These are phyloP conservation scores for Wickerhamia fluorescens DNA, from an alignment of 805 yeast species.

Conservation along the genomic window DNA sequence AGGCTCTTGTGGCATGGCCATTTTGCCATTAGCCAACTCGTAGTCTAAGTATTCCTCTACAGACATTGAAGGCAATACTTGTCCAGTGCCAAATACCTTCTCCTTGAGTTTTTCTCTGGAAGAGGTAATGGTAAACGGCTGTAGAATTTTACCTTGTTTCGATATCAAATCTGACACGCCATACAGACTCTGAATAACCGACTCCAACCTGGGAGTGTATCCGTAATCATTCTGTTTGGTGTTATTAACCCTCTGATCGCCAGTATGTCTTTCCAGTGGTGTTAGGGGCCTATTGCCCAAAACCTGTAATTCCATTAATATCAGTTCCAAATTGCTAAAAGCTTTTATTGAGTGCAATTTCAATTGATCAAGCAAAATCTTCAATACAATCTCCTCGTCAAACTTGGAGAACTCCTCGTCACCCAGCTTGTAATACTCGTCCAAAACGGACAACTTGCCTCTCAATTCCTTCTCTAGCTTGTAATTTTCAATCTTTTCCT, in stretches of 20 bases:
- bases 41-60: constrained; percentile 87
- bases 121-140: constrained; percentile 72
- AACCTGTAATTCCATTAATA: constrained; percentile 61
- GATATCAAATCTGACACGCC: constrained; percentile 41
- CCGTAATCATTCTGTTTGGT: constrained; percentile 26
- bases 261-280: constrained; percentile 7
- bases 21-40: constrained; percentile 80
- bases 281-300: constrained; percentile 33
- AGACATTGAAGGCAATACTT: constrained; percentile 86
- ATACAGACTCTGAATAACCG: constrained; percentile 32
- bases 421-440: constrained; percentile 15
- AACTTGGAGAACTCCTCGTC: constrained; percentile 22
- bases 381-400: constrained; percentile 62
- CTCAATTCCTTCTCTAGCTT: constrained; percentile 52
- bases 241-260: constrained; percentile 5
- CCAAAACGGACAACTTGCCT: constrained; percentile 34
- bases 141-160: constrained; percentile 67
- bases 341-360: constrained; percentile 45
- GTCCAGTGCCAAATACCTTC: constrained; percentile 87
- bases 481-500: constrained; percentile 65
- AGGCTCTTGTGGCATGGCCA: constrained; percentile 44
- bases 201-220: constrained; percentile 61
- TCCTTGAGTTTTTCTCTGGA: constrained; percentile 48
- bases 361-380: constrained; percentile 49
- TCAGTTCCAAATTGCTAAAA: constrained; percentile 49